Base-by-base conservation (phyloP, 129 eudicot genomes). In the Lactuca saligna region DNA sequence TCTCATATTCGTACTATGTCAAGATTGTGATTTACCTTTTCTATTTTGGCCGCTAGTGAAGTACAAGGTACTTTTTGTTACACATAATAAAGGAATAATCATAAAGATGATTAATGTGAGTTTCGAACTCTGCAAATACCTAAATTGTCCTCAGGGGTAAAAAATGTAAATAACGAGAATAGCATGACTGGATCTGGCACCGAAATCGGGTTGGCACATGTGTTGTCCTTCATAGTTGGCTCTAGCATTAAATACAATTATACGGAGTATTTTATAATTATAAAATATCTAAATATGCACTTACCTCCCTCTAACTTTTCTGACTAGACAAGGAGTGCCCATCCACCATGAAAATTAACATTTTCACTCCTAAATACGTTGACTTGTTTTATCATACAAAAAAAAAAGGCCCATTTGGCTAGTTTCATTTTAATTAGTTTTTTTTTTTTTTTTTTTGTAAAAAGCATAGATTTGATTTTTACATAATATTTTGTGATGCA, bases 151-250 rank as follows among this genome's bases (percentile, higher is more conserved):
- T 46, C 39, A 57, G 67, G 50, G 29, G 29, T 25, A 0, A 25
- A 25, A 25, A 25, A 25, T 20, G 15, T 5, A 11, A 12, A 46
- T 46, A 11, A 3, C 50, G 10, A 61, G 9, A 57, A 29, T 50
- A 51, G 25, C 16, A 50, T 29, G 75, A 68, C 50, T 56, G 57
- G 80, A 76, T 76, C 80, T 75, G 69, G 69, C 74, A 67, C 74
- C 68, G 17, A 60, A 68, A 53, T 68, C 38, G 74, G 75, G 61
- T 60, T 8, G 8, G 50, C 75, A 76, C 80, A 68, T 61, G 75
- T 51, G 15, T 44, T 31, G 68, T 49, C 50, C 38, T 73, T 63
- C 58, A 34, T 32, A 66, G 69, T 76, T 76, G 80, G 31, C 58
- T 61, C 70, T 69, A 25, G 17, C 68, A 68, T 68, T 61, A 50